A percentile compares a stretch with the other conserved stretches of the same genome.
Evolutionary conservation across 2,329 filamentous ascomycete species (phyloP).

Genomic region (Hortaea sp.): DNA sequence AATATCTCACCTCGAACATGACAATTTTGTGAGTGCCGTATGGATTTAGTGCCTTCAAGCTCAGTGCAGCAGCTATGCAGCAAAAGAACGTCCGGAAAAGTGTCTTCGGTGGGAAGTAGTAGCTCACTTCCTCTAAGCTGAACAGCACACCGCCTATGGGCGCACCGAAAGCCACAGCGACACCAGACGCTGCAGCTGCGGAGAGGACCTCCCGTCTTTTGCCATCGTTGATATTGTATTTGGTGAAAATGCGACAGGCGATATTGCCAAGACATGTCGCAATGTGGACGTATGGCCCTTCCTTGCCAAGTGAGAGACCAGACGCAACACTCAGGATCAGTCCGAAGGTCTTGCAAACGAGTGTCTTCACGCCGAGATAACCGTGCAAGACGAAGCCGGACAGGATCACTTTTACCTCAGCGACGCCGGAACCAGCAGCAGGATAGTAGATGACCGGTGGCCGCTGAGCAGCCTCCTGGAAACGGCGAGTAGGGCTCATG

Average conservation of each 20-base stretch:
- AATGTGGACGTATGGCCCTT: conserved; percentile 95
- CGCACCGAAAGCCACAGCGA: conserved; percentile 88
- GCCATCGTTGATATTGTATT: conserved; percentile 88
- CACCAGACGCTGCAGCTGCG: conserved; percentile 80
- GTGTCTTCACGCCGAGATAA: conserved; percentile 79
- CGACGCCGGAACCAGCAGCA: conserved; percentile 89
- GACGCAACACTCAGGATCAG: conserved; percentile 84
- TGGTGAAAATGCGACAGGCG: conserved; percentile 81
- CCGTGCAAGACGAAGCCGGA: conserved; percentile 95
- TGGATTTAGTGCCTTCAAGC: conserved; percentile 88
- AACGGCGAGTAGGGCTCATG: conserved; percentile 31
- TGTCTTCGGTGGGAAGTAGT: conserved; percentile 96
- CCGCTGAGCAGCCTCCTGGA: conserved; percentile 29
- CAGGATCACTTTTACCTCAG: conserved; percentile 95
- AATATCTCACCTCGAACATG: conserved; percentile 85
- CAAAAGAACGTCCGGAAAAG: conserved; percentile 97
- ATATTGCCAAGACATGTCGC: conserved; percentile 94
- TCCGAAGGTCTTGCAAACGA: conserved; percentile 74
- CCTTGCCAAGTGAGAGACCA: conserved; percentile 87
- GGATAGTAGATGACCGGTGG: conserved; percentile 90
- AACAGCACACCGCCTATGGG: conserved; percentile 86
- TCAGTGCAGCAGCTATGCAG: conserved; percentile 81
- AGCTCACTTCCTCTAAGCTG: conserved; percentile 87
- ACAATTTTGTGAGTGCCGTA: conserved; percentile 97
- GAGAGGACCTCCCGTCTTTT: conserved; percentile 92